Evolutionary conservation across 352 stramenopile genomes (phyloP).

Genomic region (Blastocystis sp.): DNA sequence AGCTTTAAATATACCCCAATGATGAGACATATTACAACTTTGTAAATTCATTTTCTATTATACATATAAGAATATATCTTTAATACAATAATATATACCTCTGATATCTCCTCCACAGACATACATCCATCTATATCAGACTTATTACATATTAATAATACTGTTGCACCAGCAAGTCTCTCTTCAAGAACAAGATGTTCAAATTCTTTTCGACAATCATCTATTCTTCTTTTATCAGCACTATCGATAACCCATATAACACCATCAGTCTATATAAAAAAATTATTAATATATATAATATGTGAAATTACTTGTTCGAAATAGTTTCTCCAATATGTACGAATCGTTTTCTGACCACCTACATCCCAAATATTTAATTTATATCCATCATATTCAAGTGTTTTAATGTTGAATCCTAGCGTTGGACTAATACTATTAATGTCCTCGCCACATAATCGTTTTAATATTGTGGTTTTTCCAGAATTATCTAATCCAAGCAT

Average conservation of each 20-base stretch:
- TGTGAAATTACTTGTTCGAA: conserved; percentile 64
- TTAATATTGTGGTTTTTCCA: conserved; percentile 92
- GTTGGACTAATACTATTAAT: conserved; percentile 88
- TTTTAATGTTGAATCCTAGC: conserved; percentile 96
- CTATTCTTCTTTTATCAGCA: conserved; percentile 68
- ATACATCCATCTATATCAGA: conserved; percentile 79
- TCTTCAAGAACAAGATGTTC: conserved; percentile 62
- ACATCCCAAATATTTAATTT: conserved; percentile 76
- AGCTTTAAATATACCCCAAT: too few species aligned
- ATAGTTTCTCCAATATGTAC: conserved; percentile 98
- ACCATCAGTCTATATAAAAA: conserved; percentile 73
- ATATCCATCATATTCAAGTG: conserved; percentile 67
- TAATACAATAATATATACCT: conserved; percentile 40
- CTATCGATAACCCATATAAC: conserved; percentile 96
- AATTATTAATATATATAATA: neutral
- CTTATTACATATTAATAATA: conserved; percentile 99
- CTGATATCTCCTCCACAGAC: conserved; percentile 64
- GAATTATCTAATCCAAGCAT: conserved; percentile 97
- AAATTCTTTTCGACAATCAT: conserved; percentile 73
- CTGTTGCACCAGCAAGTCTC: conserved; percentile 82
- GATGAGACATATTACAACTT: too few species aligned
- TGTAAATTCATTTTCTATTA: too few species aligned
- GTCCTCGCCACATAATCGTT: conserved; percentile 84
- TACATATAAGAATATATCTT: too few species aligned
- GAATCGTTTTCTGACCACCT: conserved; percentile 91